phyloP scores from a whole-genome alignment of 1,284 basidiomycete species.

The Malassezia yamatoensis region DNA sequence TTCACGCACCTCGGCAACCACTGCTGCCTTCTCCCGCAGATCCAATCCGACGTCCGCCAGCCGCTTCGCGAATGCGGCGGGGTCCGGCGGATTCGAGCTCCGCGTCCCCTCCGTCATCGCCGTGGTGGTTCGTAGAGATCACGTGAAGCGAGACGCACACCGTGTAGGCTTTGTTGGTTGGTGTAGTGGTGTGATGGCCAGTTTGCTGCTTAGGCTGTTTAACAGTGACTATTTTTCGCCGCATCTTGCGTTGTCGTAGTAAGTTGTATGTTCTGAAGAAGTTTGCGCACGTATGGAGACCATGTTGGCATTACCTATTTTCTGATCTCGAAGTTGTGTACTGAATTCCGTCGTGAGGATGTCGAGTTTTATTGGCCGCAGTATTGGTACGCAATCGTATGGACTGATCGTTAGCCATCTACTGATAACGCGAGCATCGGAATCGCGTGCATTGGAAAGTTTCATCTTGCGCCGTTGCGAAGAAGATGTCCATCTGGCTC shows the following conservation, averaged over 20 bases:
- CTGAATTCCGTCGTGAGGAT: slow-evolving; percentile 28
- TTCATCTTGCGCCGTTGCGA: slow-evolving; percentile 41
- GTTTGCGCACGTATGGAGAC: slow-evolving; percentile 39
- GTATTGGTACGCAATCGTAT: slow-evolving; percentile 21
- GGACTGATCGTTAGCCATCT: slow-evolving; percentile 22
- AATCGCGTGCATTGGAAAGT: slow-evolving; percentile 39
- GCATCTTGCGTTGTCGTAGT: slow-evolving; percentile 44
- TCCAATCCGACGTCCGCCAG: slow-evolving; percentile 19
- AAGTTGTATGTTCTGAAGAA: slow-evolving; percentile 1
- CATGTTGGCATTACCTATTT: slow-evolving; percentile 47
- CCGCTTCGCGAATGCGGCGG: slow-evolving; percentile 9
- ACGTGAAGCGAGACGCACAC: neutral
- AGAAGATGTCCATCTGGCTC: slow-evolving; percentile 41
- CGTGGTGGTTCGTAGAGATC: neutral
- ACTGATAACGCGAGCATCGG: slow-evolving; percentile 39
- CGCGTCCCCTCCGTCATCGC: slow-evolving; percentile 9
- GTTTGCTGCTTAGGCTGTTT: slow-evolving; percentile 43
- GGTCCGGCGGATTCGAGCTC: slow-evolving; percentile 12
- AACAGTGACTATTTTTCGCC: slow-evolving; percentile 46
- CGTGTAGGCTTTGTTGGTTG: neutral
- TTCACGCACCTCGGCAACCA: slow-evolving; percentile 40
- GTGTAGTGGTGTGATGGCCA: slow-evolving; percentile 25
- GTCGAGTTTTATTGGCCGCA: slow-evolving; percentile 48
- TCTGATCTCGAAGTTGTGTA: slow-evolving; percentile 37
- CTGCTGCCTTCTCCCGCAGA: slow-evolving; percentile 23